Percentiles rank a stretch among this genome's conserved stretches.
Evolutionary conservation across 192 early-diverging fungal genomes (phyloP).

Genomic region (Lunasporangiospora selenospora): DNA sequence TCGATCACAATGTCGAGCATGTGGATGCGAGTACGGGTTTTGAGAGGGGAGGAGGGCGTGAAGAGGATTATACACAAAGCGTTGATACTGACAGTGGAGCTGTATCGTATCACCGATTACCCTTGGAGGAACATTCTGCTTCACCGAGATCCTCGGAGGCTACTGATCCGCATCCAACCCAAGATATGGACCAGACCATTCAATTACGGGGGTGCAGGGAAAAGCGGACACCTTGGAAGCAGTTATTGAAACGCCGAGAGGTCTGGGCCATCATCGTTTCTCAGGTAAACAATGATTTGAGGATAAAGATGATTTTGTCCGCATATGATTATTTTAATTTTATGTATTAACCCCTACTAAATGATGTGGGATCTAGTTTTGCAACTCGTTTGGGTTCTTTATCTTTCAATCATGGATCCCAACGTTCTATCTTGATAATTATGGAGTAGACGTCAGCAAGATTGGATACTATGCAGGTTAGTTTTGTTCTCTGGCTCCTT

Average conservation of each 20-base stretch:
- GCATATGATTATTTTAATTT: neutral
- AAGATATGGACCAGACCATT: too few species aligned
- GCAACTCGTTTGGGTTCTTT: constrained; percentile 43
- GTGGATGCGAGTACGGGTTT: neutral
- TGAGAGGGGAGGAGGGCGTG: too few species aligned
- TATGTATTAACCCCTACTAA: too few species aligned
- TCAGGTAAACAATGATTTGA: constrained; percentile 7
- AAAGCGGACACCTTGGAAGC: constrained; percentile 33
- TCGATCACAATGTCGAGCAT: neutral
- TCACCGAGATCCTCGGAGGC: too few species aligned
- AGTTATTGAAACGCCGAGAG: constrained; percentile 16
- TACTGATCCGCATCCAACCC: too few species aligned
- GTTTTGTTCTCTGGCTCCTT: neutral
- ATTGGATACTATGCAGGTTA: constrained; percentile 49
- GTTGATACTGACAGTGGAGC: neutral
- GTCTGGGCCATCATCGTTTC: constrained; percentile 45
- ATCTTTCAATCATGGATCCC: constrained; percentile 47
- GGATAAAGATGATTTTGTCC: neutral
- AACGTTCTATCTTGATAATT: constrained; percentile 48
- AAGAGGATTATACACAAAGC: constrained; percentile 3
- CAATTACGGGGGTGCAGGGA: too few species aligned
- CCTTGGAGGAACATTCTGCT: too few species aligned
- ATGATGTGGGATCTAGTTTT: constrained; percentile 17
- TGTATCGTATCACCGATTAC: constrained; percentile 1
- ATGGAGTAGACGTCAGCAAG: constrained; percentile 42